Evolutionary conservation across 2,329 filamentous ascomycete species (phyloP).

Genomic region (Aspergillus caelatus): DNA sequence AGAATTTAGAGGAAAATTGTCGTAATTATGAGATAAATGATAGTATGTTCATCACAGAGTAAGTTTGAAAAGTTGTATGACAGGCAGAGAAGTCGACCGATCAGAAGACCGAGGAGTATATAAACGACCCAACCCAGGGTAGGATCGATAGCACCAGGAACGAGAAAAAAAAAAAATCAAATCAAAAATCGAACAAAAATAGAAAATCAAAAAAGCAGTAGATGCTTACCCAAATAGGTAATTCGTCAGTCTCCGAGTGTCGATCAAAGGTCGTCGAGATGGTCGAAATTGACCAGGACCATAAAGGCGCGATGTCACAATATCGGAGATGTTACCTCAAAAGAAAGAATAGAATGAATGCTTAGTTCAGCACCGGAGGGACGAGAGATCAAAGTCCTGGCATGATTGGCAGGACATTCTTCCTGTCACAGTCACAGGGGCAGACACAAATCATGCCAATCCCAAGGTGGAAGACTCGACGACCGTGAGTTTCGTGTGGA

Average conservation of each 20-base stretch:
- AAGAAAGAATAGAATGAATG: not conserved
- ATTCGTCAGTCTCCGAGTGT: slow-evolving; percentile 2
- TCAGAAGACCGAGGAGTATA: slow-evolving; percentile 1
- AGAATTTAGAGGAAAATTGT: not conserved
- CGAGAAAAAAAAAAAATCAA: not conserved
- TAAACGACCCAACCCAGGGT: not conserved
- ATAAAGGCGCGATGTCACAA: not conserved
- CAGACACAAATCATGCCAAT: not conserved
- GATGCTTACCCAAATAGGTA: slow-evolving; percentile 21
- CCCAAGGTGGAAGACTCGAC: slow-evolving; percentile 11
- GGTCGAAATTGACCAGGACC: not conserved
- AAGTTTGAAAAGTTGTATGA: not conserved
- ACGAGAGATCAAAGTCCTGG: not conserved
- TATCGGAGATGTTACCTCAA: slow-evolving; percentile 6
- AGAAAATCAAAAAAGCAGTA: slow-evolving; percentile 2
- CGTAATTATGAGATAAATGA: not conserved
- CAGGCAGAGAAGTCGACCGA: not conserved
- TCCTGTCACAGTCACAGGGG: not conserved
- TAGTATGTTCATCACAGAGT: not conserved
- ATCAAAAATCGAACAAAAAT: slow-evolving; percentile 2
- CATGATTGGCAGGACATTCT: not conserved
- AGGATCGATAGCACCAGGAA: not conserved
- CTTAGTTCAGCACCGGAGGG: not conserved
- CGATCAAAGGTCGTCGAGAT: slow-evolving; percentile 1
- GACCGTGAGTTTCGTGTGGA: not conserved